Percentiles rank a stretch among this genome's conserved stretches.
phyloP scores from a whole-genome alignment of 2,329 filamentous ascomycete genomes.

The Harringtonia lauricola region DNA sequence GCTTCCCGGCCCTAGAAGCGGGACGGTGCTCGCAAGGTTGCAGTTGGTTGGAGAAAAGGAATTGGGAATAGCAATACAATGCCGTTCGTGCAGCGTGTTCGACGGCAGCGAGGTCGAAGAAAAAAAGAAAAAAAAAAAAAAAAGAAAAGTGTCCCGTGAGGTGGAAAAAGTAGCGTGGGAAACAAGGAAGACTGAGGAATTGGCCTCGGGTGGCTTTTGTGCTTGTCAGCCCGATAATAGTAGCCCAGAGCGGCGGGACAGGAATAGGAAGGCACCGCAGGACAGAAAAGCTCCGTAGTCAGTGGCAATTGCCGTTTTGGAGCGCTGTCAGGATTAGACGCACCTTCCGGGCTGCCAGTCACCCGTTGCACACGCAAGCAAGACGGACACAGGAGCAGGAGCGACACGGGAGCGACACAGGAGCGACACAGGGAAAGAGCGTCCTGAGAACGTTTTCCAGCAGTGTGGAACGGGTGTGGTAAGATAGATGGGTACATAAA shows the following conservation, averaged over 20 bases:
- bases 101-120: not conserved
- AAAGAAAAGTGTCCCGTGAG: not conserved
- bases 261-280: not conserved
- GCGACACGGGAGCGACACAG: not conserved
- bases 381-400: too few relatives aligned
- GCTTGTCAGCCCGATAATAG: too few relatives aligned
- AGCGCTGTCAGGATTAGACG: not conserved
- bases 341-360: too few relatives aligned
- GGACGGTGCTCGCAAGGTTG: too few relatives aligned
- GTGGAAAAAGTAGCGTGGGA: not conserved
- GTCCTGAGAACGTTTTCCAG: not conserved
- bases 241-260: not conserved
- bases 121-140: not conserved
- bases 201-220: too few relatives aligned
- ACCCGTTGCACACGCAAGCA: too few relatives aligned
- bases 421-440: not conserved
- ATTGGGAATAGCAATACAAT: too few relatives aligned
- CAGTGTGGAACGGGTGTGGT: not conserved
- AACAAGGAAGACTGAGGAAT: not conserved
- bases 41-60: too few relatives aligned
- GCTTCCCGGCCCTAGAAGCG: too few relatives aligned
- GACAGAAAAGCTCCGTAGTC: not conserved
- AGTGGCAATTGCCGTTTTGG: not conserved
- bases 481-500: not conserved
- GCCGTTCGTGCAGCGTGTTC: not conserved